Base-by-base conservation (phyloP, 73 alveolate species). In the Symbiodinium natans region DNA sequence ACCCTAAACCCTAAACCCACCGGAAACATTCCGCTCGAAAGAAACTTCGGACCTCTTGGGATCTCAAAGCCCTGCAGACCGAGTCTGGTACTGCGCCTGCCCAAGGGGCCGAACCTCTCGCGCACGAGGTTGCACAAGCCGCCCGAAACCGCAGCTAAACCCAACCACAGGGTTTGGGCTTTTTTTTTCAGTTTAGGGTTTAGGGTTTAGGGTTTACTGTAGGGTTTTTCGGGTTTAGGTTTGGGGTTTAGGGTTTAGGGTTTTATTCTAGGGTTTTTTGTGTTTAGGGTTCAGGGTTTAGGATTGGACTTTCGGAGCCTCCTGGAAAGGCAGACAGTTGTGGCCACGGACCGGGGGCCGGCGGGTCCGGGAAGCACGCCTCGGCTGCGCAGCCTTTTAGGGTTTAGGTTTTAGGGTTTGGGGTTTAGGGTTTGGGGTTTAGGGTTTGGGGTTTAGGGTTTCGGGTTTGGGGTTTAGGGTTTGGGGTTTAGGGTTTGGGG, bases 251-350 rank as follows among this genome's bases (percentile, higher is more conserved):
- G 6, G 6, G 13, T 13, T 46, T 46, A 6, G 59, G 13, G 59
- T 46, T 46, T 46, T 46, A 46, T 6, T 46, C 6, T 13, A 46
- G 13, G 21, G 6, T 6, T 46, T 13, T 46, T 13, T n/a, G n/a
- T n/a, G 59, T 9, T 46, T 46, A 13, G 59, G 59, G 13, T 46
- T 13, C 59, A 6, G 6, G 6, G 13, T 13, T 46, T 46, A 6
- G 59, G 13, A 13, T 46, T 46, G 6, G 6, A 13, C 6, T 46
- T 46, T 13, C 59, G 21, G 31, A 23, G 77, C 54, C 97, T 84
- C 43, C 71, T 90, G 59, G 97, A 90, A 41, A 90, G 38, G 39
- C 97, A 90, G 40, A 90, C 52, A 31, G 88, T 88, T 15, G 97
- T 41, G 52, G 80, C 48, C 82, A 90, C 39, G 39, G 88, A 31